These are phyloP conservation scores for Pseudophaeomoniella oleicola DNA, from an alignment of 2,329 filamentous ascomycete species.

Conservation along the genomic window DNA sequence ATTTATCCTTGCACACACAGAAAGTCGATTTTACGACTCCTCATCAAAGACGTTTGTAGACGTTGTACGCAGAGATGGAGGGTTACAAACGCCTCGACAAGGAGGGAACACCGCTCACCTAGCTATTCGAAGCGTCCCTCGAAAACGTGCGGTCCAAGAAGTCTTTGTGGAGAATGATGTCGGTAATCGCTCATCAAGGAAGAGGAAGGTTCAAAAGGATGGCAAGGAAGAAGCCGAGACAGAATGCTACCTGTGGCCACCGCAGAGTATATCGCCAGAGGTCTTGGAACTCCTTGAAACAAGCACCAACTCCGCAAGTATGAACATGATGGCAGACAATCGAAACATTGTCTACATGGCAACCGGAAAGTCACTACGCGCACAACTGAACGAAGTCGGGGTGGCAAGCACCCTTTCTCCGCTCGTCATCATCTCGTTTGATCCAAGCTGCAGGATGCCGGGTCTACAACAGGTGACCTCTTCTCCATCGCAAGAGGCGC, in stretches of 20 bases:
- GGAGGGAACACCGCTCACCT: not conserved
- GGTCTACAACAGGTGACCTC: too few species aligned
- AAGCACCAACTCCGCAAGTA: not conserved
- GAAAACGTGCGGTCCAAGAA: not conserved
- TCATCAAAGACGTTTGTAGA: slow-evolving; percentile 26
- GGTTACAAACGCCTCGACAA: slow-evolving; percentile 1
- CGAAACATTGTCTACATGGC: not conserved
- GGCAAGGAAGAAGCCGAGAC: not conserved
- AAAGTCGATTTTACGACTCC: slow-evolving; percentile 26
- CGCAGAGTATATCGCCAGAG: not conserved
- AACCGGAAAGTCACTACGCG: not conserved
- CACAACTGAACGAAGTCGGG: not conserved
- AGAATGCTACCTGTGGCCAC: not conserved
- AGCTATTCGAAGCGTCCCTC: not conserved
- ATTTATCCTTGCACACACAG: slow-evolving; percentile 29
- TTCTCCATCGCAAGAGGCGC: too few species aligned
- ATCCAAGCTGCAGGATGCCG: not conserved
- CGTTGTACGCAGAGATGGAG: slow-evolving; percentile 24
- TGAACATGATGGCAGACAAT: not conserved
- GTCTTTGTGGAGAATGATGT: not conserved
- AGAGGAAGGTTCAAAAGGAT: not conserved
- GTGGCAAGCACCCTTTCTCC: not conserved
- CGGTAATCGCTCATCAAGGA: not conserved
- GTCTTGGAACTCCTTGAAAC: not conserved
- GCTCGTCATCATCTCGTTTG: not conserved